phyloP scores from a whole-genome alignment of 202 grass and related monocot genomes.

The Bolboschoenoplectus hybrid region DNA sequence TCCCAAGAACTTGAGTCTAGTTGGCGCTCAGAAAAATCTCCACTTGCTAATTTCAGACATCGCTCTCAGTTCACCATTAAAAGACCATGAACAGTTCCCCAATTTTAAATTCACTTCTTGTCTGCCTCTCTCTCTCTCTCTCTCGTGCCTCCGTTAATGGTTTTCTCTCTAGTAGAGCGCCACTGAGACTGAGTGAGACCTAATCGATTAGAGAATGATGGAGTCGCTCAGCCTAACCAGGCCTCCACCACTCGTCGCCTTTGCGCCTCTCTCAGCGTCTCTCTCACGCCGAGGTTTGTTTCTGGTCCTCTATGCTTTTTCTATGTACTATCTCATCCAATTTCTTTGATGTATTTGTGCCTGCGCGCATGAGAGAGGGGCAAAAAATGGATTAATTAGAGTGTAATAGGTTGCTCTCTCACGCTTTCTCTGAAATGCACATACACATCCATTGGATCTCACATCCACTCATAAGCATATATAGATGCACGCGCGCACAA shows the following conservation, averaged over 20 bases:
- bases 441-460: background rate
- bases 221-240: constrained; percentile 22
- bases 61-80: background rate
- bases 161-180: background rate
- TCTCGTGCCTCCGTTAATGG: background rate
- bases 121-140: background rate
- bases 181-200: background rate
- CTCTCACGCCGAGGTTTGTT: constrained; percentile 28
- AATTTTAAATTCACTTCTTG: background rate
- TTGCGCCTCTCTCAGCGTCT: constrained; percentile 8
- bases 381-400: background rate
- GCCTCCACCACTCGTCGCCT: background rate
- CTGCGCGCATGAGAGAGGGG: background rate
- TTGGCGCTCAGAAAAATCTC: too few relatives aligned
- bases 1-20: too few relatives aligned
- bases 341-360: background rate
- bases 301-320: background rate
- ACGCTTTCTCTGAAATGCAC: background rate
- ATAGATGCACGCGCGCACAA: background rate
- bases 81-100: background rate
- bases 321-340: background rate
- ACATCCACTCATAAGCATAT: background rate
- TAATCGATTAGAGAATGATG: constrained; percentile 16
- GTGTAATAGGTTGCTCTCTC: background rate
- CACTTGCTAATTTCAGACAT: too few relatives aligned